Evolutionary conservation across 805 yeast genomes (phyloP).

Genomic region (Pichia ethanolica): DNA sequence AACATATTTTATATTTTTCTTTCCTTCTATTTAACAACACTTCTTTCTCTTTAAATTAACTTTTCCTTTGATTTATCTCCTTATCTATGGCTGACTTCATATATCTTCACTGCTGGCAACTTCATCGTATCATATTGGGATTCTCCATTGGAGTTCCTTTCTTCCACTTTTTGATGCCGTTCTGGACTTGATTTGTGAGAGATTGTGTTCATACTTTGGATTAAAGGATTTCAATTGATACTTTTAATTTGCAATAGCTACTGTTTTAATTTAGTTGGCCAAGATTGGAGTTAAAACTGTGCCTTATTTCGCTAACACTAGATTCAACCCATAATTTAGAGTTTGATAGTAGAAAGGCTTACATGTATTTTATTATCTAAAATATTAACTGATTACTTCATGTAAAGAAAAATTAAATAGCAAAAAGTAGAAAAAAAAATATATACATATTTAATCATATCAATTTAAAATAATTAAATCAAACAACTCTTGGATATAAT

Average conservation of each 20-base stretch:
- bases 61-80: not conserved
- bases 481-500: slow-evolving; percentile 56
- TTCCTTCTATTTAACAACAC: no score
- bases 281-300: slow-evolving; percentile 10
- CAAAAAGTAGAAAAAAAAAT: no score
- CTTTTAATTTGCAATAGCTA: not conserved
- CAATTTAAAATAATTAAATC: not conserved
- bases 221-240: not conserved
- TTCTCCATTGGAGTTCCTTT: not conserved
- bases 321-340: slow-evolving; percentile 28
- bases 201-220: not conserved
- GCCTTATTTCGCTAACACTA: slow-evolving; percentile 35
- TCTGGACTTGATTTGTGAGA: not conserved
- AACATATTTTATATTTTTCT: not conserved
- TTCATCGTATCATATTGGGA: not conserved
- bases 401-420: no score
- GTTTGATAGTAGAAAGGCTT: slow-evolving; percentile 34
- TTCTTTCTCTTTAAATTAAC: no score
- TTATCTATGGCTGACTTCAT: not conserved
- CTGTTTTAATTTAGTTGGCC: slow-evolving; percentile 13
- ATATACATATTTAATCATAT: no score
- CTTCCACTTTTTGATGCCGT: not conserved
- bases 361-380: slow-evolving; percentile 13
- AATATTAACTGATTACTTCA: no score
- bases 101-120: not conserved